phyloP scores from a whole-genome alignment of 345 rosid species.

The Acer negundo region DNA sequence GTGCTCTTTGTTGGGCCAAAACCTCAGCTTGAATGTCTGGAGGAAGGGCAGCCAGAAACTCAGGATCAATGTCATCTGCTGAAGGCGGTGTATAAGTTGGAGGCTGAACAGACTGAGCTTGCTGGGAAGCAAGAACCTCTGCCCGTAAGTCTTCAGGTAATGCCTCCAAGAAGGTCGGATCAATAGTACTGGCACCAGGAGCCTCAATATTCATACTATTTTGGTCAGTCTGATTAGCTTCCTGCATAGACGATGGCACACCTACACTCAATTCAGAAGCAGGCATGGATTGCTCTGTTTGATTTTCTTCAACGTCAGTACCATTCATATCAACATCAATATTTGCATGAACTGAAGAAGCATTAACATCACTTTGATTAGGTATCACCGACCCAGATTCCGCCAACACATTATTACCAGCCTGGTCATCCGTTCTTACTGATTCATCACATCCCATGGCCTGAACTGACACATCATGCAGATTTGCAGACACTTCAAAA shows the following conservation, averaged over 20 bases:
- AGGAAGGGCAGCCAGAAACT: conserved; percentile 98
- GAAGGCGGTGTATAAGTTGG: conserved; percentile 86
- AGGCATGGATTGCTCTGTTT: conserved; percentile 43
- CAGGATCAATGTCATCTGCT: conserved; percentile 93
- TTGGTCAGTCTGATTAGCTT: conserved; percentile 57
- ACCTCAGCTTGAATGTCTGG: conserved; percentile 98
- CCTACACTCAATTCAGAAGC: conserved; percentile 37
- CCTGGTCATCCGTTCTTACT: conserved; percentile 30
- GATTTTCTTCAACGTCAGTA: conserved; percentile 59
- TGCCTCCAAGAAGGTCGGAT: conserved; percentile 96
- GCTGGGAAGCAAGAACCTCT: conserved; percentile 98
- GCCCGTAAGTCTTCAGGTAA: conserved; percentile 91
- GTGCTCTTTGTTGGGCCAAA: conserved; percentile 97
- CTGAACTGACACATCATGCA: conserved; percentile 32
- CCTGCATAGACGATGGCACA: conserved; percentile 51
- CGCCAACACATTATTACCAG: conserved; percentile 24
- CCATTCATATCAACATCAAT: conserved; percentile 82
- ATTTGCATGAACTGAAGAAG: conserved; percentile 38
- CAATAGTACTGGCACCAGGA: conserved; percentile 74
- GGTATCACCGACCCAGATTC: conserved; percentile 42
- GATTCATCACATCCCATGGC: conserved; percentile 34
- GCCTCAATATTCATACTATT: conserved; percentile 42
- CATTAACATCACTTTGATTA: conserved; percentile 32
- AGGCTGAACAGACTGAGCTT: conserved; percentile 87
- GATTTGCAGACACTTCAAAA: conserved; percentile 42